phyloP scores from a whole-genome alignment of 2,329 filamentous ascomycete genomes.

The Westerdykella sp. region DNA sequence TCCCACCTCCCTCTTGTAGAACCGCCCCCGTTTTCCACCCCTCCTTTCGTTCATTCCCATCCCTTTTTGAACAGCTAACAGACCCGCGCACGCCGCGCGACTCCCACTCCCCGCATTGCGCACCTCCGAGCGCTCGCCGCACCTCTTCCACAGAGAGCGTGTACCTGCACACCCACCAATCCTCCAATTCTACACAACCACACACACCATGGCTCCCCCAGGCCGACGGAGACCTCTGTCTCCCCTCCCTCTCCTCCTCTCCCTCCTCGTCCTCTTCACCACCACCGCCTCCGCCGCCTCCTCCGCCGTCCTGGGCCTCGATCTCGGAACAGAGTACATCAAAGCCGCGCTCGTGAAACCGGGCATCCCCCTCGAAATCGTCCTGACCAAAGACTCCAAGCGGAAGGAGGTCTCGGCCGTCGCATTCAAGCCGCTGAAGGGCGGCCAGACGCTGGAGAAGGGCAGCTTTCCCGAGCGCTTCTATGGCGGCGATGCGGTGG shows the following conservation, averaged over 20 bases:
- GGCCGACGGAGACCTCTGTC: constrained; percentile 40
- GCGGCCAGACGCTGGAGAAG: constrained; percentile 50
- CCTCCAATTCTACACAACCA: background rate
- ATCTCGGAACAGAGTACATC: constrained; percentile 93
- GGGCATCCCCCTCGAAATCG: constrained; percentile 93
- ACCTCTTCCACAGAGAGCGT: too few species aligned
- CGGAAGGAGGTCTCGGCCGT: constrained; percentile 90
- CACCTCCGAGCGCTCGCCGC: too few species aligned
- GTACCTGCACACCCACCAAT: background rate
- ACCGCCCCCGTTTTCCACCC: too few species aligned
- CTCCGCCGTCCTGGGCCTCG: constrained; percentile 84
- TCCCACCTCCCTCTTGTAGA: too few species aligned
- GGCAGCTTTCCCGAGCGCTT: constrained; percentile 72
- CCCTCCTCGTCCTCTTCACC: constrained; percentile 50
- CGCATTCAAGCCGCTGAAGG: constrained; percentile 80
- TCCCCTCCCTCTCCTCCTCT: constrained; percentile 45
- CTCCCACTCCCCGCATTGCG: too few species aligned
- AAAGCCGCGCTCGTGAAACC: constrained; percentile 95
- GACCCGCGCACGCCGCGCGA: too few species aligned
- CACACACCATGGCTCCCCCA: constrained; percentile 42
- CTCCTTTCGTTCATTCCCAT: too few species aligned
- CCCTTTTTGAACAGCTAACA: too few species aligned
- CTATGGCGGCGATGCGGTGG: constrained; percentile 87
- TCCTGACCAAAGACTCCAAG: constrained; percentile 94
- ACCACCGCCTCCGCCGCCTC: constrained; percentile 52